Base-by-base conservation (phyloP, 192 early-diverging fungal genomes). In the Coemansia sp. region DNA sequence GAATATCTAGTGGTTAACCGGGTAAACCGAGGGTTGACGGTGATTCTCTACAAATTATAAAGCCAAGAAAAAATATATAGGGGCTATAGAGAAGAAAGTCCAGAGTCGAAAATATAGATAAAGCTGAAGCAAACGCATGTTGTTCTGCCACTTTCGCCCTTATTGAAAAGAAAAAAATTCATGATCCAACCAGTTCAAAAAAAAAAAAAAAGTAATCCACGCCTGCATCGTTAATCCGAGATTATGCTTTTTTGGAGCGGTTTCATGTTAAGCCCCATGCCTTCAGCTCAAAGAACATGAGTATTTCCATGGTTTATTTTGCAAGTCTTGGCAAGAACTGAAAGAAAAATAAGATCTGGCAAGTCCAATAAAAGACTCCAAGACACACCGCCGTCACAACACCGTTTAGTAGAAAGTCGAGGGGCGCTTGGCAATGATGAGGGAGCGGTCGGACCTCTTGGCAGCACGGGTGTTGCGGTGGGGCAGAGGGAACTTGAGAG, bases 401-500 rank as follows among this genome's bases (percentile, higher is more conserved):
- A 13, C 26, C 42, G 61, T 61, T 72, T 68, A 83, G 70, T 83
- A 88, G 87, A 94, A 93, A 71, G 95, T 97, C 73, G 86, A 87
- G 76, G 97, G 97, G 77, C 97, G 92, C 82, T 89, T 86, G 78
- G 89, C 97, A 84, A 92, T 84, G 86, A 95, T 93, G 66, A 91
- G 86, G 74, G 90, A 71, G 76, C 86, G 88, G 88, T 89, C 86
- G 74, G 87, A 83, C 89, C 95, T 96, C 84, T 84, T 85, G 71
- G 87, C 83, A 56, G 87, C 87, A 79, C 91, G 91, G 71, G 86
- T 79, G 85, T 93, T 86, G 80, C 94, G 91, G 91, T 99, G 97
- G 77, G 97, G 94, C 75, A 99, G 89, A 66, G 97, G 97, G 93
- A 99, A 99, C 85, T 87, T 89, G 86, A 99, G 90, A 58, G 84